phyloP scores from a whole-genome alignment of 1,139 yeast genomes.

The Protomyces inouyei region DNA sequence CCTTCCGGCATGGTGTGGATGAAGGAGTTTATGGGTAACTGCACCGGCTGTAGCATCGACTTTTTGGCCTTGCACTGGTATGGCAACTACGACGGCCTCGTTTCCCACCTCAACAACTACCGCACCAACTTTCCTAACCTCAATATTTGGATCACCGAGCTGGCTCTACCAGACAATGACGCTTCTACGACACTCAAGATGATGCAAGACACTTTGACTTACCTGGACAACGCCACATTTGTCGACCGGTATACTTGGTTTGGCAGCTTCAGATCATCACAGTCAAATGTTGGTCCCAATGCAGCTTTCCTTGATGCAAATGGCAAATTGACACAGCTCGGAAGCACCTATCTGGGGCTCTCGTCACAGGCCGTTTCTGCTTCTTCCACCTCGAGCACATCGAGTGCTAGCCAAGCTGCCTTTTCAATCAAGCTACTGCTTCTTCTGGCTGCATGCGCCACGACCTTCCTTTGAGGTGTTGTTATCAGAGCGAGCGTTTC shows the following conservation, averaged over 20 bases:
- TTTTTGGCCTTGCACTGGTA: constrained; percentile 25
- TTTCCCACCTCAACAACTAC: constrained; percentile 9
- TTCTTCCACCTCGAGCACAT: neutral
- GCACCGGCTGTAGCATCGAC: constrained; percentile 19
- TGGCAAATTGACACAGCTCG: constrained; percentile 9
- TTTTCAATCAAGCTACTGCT: neutral
- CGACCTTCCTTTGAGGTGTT: neutral
- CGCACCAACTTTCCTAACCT: constrained; percentile 5
- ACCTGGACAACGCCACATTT: constrained; percentile 15
- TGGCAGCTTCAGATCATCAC: constrained; percentile 8
- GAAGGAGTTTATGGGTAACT: constrained; percentile 18
- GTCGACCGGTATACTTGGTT: constrained; percentile 27
- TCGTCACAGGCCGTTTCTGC: neutral
- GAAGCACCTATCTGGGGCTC: constrained; percentile 4
- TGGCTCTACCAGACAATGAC: constrained; percentile 8
- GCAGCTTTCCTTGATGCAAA: constrained; percentile 21
- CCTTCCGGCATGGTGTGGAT: constrained; percentile 22
- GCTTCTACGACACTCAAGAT: neutral
- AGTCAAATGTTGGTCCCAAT: constrained; percentile 19
- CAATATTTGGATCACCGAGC: constrained; percentile 24
- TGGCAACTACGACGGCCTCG: constrained; percentile 13
- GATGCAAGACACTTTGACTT: constrained; percentile 1
- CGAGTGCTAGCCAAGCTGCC: neutral
- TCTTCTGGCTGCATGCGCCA: neutral
- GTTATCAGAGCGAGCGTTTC: neutral